Evolutionary conservation across 495 filamentous ascomycete species (phyloP).

Genomic region (Melanomma pulvis-pyrius): DNA sequence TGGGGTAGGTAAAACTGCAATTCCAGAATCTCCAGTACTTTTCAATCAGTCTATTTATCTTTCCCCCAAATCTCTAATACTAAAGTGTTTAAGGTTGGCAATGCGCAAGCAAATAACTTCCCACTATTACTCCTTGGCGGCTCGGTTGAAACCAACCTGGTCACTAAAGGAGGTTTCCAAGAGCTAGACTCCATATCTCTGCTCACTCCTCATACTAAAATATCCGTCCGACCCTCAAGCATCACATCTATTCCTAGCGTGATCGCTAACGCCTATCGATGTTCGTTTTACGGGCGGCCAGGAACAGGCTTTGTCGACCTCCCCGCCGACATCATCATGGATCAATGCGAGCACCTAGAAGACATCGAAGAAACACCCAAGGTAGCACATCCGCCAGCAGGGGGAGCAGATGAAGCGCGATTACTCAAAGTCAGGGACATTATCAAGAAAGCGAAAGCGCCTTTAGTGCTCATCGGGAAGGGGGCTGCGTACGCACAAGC

Average conservation of each 20-base stretch:
- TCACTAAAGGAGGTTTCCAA: conserved; percentile 64
- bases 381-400: conserved; percentile 48
- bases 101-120: conserved; percentile 60
- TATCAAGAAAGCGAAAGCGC: conserved; percentile 55
- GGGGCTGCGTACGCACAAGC: conserved; percentile 63
- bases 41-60: conserved; percentile 6
- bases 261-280: conserved; percentile 59
- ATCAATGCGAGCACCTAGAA: conserved; percentile 9
- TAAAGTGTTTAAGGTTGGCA: conserved; percentile 47
- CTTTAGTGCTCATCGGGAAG: conserved; percentile 63
- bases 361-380: conserved; percentile 11
- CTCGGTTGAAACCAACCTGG: conserved; percentile 57
- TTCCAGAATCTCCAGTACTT: too few relatives aligned
- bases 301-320: conserved; percentile 64
- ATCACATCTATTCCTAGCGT: conserved; percentile 55
- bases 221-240: conserved; percentile 53
- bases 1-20: conserved; percentile 44
- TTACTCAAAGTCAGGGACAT: conserved; percentile 48
- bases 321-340: conserved; percentile 64
- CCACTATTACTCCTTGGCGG: conserved; percentile 64
- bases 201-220: conserved; percentile 62
- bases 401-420: conserved; percentile 41
- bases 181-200: conserved; percentile 63
- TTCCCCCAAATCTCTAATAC: background rate
- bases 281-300: conserved; percentile 60